Percentiles rank a stretch among this genome's conserved stretches.
Evolutionary conservation across 2,329 filamentous ascomycete genomes (phyloP).

Genomic region (Colletotrichum incanum): DNA sequence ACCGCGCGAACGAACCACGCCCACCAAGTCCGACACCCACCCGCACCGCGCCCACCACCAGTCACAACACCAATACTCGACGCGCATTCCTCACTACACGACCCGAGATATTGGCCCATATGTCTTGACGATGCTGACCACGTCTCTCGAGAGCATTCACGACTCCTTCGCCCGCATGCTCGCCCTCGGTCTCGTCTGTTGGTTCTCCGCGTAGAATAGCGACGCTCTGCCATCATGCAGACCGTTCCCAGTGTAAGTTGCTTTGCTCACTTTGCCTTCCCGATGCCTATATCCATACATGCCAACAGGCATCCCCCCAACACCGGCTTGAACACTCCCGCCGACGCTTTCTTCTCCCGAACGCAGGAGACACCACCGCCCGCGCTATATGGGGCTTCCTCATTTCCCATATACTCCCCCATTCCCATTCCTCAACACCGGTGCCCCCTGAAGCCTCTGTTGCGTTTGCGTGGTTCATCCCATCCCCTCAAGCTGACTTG

Average conservation of each 20-base stretch:
- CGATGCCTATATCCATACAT: conserved; percentile 33
- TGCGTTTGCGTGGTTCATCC: conserved; percentile 17
- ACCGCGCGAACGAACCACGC: not conserved
- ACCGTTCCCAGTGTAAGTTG: conserved; percentile 66
- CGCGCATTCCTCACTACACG: conserved; percentile 32
- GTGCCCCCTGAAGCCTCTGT: conserved; percentile 41
- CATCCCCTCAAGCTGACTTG: conserved; percentile 30
- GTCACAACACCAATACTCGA: conserved; percentile 20
- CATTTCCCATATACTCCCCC: conserved; percentile 32
- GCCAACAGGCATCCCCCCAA: conserved; percentile 37
- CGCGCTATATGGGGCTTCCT: conserved; percentile 18
- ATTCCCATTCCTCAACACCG: conserved; percentile 20
- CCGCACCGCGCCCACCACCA: not conserved
- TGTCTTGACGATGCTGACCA: conserved; percentile 45
- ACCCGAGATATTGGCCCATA: conserved; percentile 40
- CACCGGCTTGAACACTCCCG: conserved; percentile 11
- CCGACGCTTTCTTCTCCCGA: conserved; percentile 15
- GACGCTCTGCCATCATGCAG: conserved; percentile 65
- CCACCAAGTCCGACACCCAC: not conserved
- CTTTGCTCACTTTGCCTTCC: conserved; percentile 4
- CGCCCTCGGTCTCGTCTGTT: conserved; percentile 16
- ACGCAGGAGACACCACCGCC: not conserved
- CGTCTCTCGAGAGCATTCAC: conserved; percentile 39
- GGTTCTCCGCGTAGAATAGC: conserved; percentile 54
- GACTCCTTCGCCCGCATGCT: conserved; percentile 43